These are phyloP conservation scores for Flaveria trinervia DNA, from an alignment of 129 eudicot species.

Conservation along the genomic window DNA sequence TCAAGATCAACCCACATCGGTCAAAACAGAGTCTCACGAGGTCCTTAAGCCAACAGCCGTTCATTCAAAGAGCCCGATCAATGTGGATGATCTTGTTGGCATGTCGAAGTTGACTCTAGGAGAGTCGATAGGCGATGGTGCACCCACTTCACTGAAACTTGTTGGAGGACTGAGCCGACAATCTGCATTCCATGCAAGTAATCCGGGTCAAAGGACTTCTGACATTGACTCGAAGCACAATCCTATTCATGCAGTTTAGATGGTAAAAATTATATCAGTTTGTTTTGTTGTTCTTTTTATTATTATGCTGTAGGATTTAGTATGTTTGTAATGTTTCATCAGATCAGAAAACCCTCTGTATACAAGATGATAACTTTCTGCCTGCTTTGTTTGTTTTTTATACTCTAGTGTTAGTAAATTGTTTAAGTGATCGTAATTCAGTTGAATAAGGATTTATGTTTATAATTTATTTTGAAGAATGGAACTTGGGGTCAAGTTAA, in stretches of 20 bases:
- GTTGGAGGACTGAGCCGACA: constrained; percentile 70
- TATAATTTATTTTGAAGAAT: background rate
- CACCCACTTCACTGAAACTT: constrained; percentile 54
- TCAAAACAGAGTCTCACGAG: constrained; percentile 61
- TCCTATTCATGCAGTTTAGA: constrained; percentile 73
- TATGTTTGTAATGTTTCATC: constrained; percentile 28
- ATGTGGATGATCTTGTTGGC: constrained; percentile 88
- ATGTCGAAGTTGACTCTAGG: constrained; percentile 85
- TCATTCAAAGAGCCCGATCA: constrained; percentile 82
- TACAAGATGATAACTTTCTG: constrained; percentile 49
- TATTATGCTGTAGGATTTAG: constrained; percentile 31
- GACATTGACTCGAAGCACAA: constrained; percentile 49
- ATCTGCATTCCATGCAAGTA: constrained; percentile 83
- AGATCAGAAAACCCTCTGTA: constrained; percentile 34
- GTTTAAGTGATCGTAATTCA: background rate
- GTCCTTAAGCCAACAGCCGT: constrained; percentile 90
- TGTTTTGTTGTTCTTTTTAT: background rate
- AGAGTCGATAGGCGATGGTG: constrained; percentile 58
- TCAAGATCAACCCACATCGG: constrained; percentile 39
- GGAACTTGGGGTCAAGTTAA: background rate
- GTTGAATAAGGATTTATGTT: no score
- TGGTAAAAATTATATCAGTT: constrained; percentile 22
- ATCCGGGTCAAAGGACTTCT: constrained; percentile 52
- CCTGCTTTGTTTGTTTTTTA: constrained; percentile 23
- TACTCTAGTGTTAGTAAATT: background rate